Evolutionary conservation across 768 basidiomycete genomes (phyloP).

Genomic region (Termitomyces sp.): DNA sequence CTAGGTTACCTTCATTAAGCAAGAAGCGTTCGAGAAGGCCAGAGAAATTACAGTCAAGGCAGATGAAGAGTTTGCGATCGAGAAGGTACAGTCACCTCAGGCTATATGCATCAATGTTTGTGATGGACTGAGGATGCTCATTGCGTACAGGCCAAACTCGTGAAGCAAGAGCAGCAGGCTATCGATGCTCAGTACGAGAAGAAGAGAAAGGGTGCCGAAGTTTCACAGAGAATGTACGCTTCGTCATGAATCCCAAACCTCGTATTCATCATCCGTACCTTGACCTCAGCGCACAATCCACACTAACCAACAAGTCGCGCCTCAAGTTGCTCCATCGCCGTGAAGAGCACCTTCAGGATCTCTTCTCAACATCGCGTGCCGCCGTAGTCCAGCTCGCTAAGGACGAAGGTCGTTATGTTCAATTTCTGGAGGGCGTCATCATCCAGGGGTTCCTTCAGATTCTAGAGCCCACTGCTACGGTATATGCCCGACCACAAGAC

Average conservation of each 20-base stretch:
- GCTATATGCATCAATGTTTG: not conserved
- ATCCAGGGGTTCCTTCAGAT: conserved; percentile 84
- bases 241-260: conserved; percentile 4
- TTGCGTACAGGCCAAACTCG: conserved; percentile 79
- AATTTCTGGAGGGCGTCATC: conserved; percentile 82
- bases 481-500: conserved; percentile 71
- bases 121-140: not conserved
- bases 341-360: conserved; percentile 88
- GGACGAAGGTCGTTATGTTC: conserved; percentile 67
- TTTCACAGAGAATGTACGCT: conserved; percentile 89
- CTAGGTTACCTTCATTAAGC: conserved; percentile 97
- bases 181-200: conserved; percentile 96
- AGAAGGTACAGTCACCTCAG: conserved; percentile 59
- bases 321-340: conserved; percentile 85
- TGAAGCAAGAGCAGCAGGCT: conserved; percentile 91
- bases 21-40: conserved; percentile 97
- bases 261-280: conserved; percentile 2
- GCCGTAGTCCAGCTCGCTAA: conserved; percentile 60
- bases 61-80: conserved; percentile 98
- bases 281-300: conserved; percentile 78
- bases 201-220: conserved; percentile 91
- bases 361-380: conserved; percentile 73
- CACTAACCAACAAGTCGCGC: conserved; percentile 94
- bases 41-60: conserved; percentile 97
- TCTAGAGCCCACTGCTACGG: conserved; percentile 67